phyloP scores from a whole-genome alignment of 225 moss, liverwort and hornwort species.

The Asterella californica region DNA sequence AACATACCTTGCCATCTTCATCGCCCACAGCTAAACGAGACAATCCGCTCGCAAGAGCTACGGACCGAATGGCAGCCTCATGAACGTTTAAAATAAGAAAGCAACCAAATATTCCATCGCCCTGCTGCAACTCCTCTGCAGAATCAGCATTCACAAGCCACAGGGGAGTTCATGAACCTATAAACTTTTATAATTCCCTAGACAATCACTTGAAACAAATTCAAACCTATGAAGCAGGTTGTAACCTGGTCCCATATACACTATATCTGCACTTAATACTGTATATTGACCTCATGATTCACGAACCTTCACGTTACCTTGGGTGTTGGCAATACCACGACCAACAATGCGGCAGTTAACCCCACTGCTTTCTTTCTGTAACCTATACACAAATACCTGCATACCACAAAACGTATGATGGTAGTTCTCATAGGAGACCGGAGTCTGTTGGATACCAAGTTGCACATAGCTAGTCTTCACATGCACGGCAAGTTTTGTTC shows the following conservation, averaged over 20 bases:
- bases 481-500: neutral
- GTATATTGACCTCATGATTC: neutral
- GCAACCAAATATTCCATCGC: constrained; percentile 63
- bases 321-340: constrained; percentile 37
- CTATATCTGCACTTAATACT: neutral
- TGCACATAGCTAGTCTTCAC: neutral
- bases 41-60: constrained; percentile 62
- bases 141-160: neutral
- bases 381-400: constrained; percentile 63
- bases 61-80: constrained; percentile 52
- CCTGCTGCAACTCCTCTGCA: constrained; percentile 59
- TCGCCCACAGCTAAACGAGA: constrained; percentile 74
- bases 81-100: constrained; percentile 58
- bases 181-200: neutral
- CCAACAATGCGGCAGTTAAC: constrained; percentile 55
- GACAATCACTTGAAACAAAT: neutral
- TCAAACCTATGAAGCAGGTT: neutral
- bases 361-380: constrained; percentile 51
- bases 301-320: constrained; percentile 42
- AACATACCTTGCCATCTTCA: constrained; percentile 67
- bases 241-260: neutral
- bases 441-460: no score
- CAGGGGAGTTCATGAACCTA: neutral
- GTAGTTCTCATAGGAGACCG: neutral
- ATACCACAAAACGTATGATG: neutral